Conservation (phyloP, 2,329 filamentous ascomycete genomes). For the Pseudocercospora ulei region DNA sequence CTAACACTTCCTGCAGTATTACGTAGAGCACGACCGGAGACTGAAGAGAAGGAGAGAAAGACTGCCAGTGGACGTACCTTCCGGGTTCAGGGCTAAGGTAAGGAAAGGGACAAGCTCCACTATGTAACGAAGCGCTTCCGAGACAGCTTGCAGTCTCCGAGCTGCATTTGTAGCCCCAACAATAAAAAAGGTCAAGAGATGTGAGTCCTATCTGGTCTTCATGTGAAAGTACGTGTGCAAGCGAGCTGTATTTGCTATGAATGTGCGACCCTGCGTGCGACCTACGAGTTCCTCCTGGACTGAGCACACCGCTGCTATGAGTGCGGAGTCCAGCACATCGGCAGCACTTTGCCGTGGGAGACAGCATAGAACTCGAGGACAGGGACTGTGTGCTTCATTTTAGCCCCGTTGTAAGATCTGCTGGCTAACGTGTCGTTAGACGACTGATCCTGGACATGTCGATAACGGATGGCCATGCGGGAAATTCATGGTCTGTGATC, state of each 20-base stretch:
- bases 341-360: no score
- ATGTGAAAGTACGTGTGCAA: constrained; percentile 1
- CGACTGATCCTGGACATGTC: not conserved
- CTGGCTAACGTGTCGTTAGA: not conserved
- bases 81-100: constrained; percentile 47
- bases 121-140: not conserved
- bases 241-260: no score
- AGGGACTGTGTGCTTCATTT: no score
- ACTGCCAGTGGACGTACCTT: constrained; percentile 95
- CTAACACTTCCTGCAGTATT: constrained; percentile 54
- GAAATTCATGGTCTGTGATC: constrained; percentile 20
- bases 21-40: constrained; percentile 86
- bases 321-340: no score
- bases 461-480: constrained; percentile 1
- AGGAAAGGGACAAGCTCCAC: not conserved
- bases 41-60: constrained; percentile 95
- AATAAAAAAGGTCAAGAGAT: not conserved
- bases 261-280: no score
- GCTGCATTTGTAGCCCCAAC: not conserved
- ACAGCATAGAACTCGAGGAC: no score
- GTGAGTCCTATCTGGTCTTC: not conserved
- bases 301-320: no score
- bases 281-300: no score
- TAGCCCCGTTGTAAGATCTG: no score
- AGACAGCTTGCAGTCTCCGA: not conserved